Evolutionary conservation across 2,329 filamentous ascomycete species (phyloP), one percentile per base, ranked within the genome.

Genomic region (Calonectria ilicicola): DNA sequence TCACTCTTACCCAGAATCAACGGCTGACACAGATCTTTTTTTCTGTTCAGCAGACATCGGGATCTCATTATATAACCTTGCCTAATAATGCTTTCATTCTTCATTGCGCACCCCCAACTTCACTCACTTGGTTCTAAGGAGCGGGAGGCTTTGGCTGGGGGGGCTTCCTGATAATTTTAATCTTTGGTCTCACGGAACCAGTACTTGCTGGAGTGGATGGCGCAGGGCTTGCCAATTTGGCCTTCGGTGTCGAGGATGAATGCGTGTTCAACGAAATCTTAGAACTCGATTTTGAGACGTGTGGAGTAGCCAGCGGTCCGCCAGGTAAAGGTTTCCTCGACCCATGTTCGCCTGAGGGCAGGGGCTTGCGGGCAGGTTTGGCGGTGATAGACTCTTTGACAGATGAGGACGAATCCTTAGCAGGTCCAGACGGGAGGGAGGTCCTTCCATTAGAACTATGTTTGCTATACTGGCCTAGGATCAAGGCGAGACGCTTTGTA

Each of bases 161-260:
- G 32, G 53, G 79, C 69, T 84, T 84, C 56, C 82, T 79, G n/a
- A 84, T 80, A 49, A 84, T 81, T 58, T 84, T 84, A 27, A 84
- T 84, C 74, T 84, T 84, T 2, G 82, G 81, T 29, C 82, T 76
- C 26, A 78, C 78, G 19, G 74, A 65, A 15, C 77, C 67, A 17
- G 74, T 69, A 58, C 74, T 75, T 21, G 74, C 72, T 2, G 81
- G 80, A 6, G 79, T 80, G 7, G 70, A 63, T 60, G 44, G 42
- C 4, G 76, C 71, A n/a, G 79, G 77, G 65, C 76, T 80, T 23
- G 74, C 72, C 26, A 76, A 71, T 58, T 80, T 82, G 10, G 76
- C 72, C 15, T 75, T 74, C 2, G 79, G 72, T 4, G 76, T 76
- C 6, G 78, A 72, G 32, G 56, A 73, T 4, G 75, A 74, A 42